Percentiles rank a stretch among this genome's conserved stretches.
phyloP scores from a whole-genome alignment of 345 rosid species.

The Salix exigua region DNA sequence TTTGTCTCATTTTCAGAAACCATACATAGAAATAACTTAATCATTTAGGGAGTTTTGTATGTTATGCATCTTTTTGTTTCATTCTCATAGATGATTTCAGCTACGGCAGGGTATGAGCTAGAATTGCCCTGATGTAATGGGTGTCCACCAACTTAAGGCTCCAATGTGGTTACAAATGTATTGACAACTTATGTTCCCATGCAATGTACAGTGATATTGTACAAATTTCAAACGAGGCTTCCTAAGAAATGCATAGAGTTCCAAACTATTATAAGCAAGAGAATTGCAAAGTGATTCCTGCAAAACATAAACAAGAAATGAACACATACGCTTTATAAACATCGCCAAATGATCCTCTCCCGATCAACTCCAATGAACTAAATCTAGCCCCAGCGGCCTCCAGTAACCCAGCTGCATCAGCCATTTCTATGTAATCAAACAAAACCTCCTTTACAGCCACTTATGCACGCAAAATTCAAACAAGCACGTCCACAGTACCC shows the following conservation, averaged over 20 bases:
- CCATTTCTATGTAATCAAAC: constrained; percentile 41
- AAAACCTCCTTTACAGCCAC: constrained; percentile 5
- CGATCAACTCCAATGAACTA: constrained; percentile 79
- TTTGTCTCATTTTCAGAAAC: neutral
- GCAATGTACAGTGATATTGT: neutral
- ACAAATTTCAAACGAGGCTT: neutral
- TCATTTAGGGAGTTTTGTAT: neutral
- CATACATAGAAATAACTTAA: neutral
- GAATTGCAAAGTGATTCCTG: neutral
- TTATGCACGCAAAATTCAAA: constrained; percentile 8
- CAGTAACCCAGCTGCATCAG: constrained; percentile 66
- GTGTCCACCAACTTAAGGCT: neutral
- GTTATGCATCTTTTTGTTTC: neutral
- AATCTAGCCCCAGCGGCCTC: constrained; percentile 85
- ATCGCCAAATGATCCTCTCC: constrained; percentile 96
- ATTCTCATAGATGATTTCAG: neutral
- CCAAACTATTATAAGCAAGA: neutral
- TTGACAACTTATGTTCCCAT: neutral
- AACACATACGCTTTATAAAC: constrained; percentile 93
- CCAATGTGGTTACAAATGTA: neutral
- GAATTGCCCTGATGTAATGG: neutral
- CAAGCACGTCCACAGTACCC: constrained; percentile 5
- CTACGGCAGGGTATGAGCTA: neutral
- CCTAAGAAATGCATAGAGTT: neutral
- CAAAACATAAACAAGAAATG: neutral